These are phyloP conservation scores for Vachellia pachyceras DNA, from an alignment of 306 rosid species.

Conservation along the genomic window DNA sequence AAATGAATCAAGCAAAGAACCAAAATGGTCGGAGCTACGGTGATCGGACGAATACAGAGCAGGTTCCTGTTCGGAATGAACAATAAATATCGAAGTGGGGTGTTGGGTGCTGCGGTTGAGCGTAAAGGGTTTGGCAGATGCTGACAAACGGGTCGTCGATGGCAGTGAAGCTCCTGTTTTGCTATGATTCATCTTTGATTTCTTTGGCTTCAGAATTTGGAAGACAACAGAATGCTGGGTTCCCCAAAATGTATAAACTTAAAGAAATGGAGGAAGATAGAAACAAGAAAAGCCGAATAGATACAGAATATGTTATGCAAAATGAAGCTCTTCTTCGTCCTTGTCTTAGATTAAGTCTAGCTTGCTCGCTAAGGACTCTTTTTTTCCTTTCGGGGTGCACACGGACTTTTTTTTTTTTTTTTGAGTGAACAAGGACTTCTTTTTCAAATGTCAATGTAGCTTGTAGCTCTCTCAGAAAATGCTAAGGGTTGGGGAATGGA, in stretches of 20 bases:
- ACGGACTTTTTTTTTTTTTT: too few species aligned
- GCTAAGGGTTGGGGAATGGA: background rate
- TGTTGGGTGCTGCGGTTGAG: slow-evolving; percentile 43
- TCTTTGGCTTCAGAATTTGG: slow-evolving; percentile 12
- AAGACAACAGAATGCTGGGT: background rate
- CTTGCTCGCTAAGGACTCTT: slow-evolving; percentile 26
- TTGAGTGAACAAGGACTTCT: too few species aligned
- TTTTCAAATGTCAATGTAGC: background rate
- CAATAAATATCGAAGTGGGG: slow-evolving; percentile 32
- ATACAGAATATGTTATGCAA: background rate
- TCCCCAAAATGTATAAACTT: background rate
- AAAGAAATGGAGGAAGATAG: background rate
- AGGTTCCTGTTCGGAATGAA: slow-evolving; percentile 19
- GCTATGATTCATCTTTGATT: slow-evolving; percentile 36
- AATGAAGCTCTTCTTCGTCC: background rate
- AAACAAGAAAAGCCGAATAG: background rate
- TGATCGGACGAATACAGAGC: slow-evolving; percentile 15
- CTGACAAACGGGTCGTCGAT: slow-evolving; percentile 59
- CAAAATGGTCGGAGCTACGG: slow-evolving; percentile 43
- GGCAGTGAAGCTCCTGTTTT: slow-evolving; percentile 30
- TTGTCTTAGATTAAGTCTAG: slow-evolving; percentile 18
- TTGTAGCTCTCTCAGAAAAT: background rate
- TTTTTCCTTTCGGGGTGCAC: too few species aligned
- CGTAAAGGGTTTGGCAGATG: slow-evolving; percentile 68
- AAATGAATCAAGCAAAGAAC: slow-evolving; percentile 46